A percentile compares a stretch with the other conserved stretches of the same genome.
Evolutionary conservation across 441 rosid species (phyloP).

Genomic region (Gossypium aridum): DNA sequence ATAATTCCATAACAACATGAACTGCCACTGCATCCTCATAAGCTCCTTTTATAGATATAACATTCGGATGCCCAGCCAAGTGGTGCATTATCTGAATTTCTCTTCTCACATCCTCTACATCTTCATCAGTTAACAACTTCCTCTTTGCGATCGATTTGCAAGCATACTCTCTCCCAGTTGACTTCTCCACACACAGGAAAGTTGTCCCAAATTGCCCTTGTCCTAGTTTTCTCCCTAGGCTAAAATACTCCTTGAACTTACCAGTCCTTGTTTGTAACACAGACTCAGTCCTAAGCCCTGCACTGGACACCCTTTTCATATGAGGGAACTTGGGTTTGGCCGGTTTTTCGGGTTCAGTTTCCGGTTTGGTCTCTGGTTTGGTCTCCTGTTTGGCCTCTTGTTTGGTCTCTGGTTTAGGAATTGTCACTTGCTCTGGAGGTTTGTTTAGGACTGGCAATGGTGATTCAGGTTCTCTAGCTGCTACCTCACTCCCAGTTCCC

Average conservation of each 20-base stretch:
- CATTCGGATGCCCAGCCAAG: conserved; percentile 86
- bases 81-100: conserved; percentile 98
- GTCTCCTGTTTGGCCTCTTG: conserved; percentile 16
- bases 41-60: conserved; percentile 83
- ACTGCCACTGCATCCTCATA: conserved; percentile 85
- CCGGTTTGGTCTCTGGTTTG: conserved; percentile 29
- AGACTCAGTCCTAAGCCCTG: conserved; percentile 71
- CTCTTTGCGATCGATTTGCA: conserved; percentile 94
- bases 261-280: conserved; percentile 73
- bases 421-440: conserved; percentile 59
- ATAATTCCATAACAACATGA: conserved; percentile 86
- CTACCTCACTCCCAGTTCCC: conserved; percentile 21
- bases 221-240: conserved; percentile 80
- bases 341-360: conserved; percentile 25
- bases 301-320: conserved; percentile 76
- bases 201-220: conserved; percentile 95
- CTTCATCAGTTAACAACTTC: conserved; percentile 78
- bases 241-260: conserved; percentile 65
- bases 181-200: conserved; percentile 65
- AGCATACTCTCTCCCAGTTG: conserved; percentile 54
- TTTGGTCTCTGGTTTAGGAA: conserved; percentile 41
- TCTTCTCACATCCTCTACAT: conserved; percentile 87
- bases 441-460: conserved; percentile 59
- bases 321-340: conserved; percentile 45
- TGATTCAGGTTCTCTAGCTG: conserved; percentile 41